Evolutionary conservation across 257 asterid genomes (phyloP).

Genomic region (Solanum neorickii): DNA sequence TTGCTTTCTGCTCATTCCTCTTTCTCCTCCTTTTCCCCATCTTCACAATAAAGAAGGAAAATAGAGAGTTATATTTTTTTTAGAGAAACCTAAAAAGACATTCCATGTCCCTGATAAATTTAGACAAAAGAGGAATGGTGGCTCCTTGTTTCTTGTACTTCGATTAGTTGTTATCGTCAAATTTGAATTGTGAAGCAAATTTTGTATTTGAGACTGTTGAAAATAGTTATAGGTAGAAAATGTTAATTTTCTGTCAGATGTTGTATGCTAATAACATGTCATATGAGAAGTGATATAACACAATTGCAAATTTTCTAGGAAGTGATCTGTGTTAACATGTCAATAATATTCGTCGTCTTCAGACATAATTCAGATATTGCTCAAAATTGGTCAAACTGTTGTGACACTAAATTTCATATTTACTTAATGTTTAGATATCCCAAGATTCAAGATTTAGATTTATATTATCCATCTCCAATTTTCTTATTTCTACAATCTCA

Average conservation of each 20-base stretch:
- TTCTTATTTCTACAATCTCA: conserved; percentile 21
- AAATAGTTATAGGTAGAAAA: not conserved
- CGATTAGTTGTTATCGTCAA: not conserved
- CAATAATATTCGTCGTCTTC: not conserved
- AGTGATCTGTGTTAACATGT: not conserved
- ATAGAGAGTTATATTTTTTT: not conserved
- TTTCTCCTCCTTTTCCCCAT: not conserved
- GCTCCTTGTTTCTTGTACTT: not conserved
- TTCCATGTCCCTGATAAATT: not conserved
- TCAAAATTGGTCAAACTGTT: not conserved
- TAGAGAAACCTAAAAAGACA: not conserved
- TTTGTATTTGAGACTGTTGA: not conserved
- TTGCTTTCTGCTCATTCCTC: not conserved
- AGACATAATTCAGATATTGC: not conserved
- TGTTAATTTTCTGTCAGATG: not conserved
- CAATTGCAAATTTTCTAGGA: not conserved
- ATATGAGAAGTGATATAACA: not conserved
- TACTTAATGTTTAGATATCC: not conserved
- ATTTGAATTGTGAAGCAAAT: not conserved
- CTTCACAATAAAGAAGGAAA: not conserved
- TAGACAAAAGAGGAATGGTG: not conserved
- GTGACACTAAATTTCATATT: not conserved
- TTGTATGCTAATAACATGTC: not conserved
- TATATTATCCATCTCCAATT: not conserved
- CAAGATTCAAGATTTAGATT: not conserved